phyloP scores from a whole-genome alignment of 352 stramenopile genomes.

The Phytopythium boreale region DNA sequence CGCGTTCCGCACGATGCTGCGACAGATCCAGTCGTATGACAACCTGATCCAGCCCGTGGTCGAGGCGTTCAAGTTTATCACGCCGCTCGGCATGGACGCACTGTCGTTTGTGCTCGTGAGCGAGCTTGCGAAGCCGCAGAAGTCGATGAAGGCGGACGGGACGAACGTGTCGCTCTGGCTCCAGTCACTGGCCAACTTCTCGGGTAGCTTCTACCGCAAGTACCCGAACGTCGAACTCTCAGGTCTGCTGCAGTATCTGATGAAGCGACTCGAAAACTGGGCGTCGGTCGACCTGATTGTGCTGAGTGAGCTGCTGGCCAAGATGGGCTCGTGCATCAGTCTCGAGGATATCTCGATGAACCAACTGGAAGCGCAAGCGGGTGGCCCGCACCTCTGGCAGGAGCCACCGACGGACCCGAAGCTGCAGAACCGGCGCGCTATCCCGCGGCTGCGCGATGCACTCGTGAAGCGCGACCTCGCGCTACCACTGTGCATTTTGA shows the following conservation, averaged over 20 bases:
- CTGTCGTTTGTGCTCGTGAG: slow-evolving; percentile 92
- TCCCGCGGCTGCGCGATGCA: slow-evolving; percentile 77
- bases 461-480: slow-evolving; percentile 79
- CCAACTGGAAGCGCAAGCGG: slow-evolving; percentile 81
- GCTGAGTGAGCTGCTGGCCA: slow-evolving; percentile 84
- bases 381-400: slow-evolving; percentile 75
- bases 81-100: slow-evolving; percentile 92
- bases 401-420: slow-evolving; percentile 70
- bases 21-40: slow-evolving; percentile 96
- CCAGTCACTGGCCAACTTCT: slow-evolving; percentile 92
- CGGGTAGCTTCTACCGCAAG: slow-evolving; percentile 92
- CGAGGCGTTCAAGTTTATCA: slow-evolving; percentile 94
- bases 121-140: slow-evolving; percentile 81
- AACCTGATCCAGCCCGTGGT: slow-evolving; percentile 96
- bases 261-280: slow-evolving; percentile 84
- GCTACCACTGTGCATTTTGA: slow-evolving; percentile 71
- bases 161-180: slow-evolving; percentile 94
- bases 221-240: slow-evolving; percentile 92
- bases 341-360: slow-evolving; percentile 83
- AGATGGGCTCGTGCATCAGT: slow-evolving; percentile 86
- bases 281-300: slow-evolving; percentile 84
- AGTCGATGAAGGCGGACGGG: slow-evolving; percentile 84
- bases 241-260: slow-evolving; percentile 90
- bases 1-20: slow-evolving; percentile 93
- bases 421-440: slow-evolving; percentile 79